These are phyloP conservation scores for Wolfiporia cocos DNA, from an alignment of 1,284 basidiomycete genomes.

Conservation along the genomic window DNA sequence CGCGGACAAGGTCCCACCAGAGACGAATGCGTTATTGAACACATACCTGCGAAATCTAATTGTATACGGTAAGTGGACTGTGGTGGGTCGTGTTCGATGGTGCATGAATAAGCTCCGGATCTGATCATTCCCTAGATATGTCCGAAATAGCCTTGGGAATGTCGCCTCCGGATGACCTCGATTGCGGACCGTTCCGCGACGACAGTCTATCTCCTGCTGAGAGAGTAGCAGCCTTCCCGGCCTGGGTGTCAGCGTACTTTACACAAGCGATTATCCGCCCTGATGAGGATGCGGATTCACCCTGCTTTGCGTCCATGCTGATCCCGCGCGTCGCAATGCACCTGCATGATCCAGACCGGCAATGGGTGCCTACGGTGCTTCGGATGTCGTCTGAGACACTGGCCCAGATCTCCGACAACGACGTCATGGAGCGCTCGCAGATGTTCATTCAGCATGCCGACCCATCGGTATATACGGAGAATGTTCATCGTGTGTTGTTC, in stretches of 20 bases:
- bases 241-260: constrained; percentile 14
- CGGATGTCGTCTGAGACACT: constrained; percentile 12
- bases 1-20: constrained; percentile 5
- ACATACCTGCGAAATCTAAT: constrained; percentile 9
- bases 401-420: constrained; percentile 8
- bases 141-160: constrained; percentile 2
- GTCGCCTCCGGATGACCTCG: neutral
- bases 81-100: no score
- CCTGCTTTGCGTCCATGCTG: neutral
- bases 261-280: constrained; percentile 7
- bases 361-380: constrained; percentile 9
- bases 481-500: constrained; percentile 12
- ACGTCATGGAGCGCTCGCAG: constrained; percentile 11
- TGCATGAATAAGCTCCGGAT: no score
- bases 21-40: constrained; percentile 3
- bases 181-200: constrained; percentile 6
- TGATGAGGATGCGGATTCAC: constrained; percentile 2
- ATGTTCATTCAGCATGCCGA: constrained; percentile 6
- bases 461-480: constrained; percentile 8
- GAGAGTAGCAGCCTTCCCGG: constrained; percentile 6
- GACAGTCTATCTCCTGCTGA: constrained; percentile 4
- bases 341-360: constrained; percentile 1
- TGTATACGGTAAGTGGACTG: constrained; percentile 8
- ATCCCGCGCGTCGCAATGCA: constrained; percentile 5
- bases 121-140: neutral